Percentiles rank a stretch among this genome's conserved stretches.
These are phyloP conservation scores for Colletotrichum sp. DNA, from an alignment of 2,329 filamentous ascomycete species.

Conservation along the genomic window DNA sequence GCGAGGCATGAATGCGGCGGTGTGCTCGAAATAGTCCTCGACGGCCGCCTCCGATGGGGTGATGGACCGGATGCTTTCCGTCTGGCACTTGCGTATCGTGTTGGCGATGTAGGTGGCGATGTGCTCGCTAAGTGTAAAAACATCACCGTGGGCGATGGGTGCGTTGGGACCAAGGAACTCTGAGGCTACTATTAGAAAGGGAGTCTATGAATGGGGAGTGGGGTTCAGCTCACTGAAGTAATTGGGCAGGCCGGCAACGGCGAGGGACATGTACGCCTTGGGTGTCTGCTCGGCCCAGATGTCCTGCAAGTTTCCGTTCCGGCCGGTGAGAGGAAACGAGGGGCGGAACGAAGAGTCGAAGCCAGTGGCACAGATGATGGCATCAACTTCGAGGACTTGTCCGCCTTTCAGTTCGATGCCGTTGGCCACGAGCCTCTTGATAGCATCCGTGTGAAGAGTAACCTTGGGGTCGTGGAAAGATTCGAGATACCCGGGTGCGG, in stretches of 20 bases:
- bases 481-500: conserved; percentile 54
- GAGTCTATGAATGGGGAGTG: neutral
- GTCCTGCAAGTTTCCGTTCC: conserved; percentile 56
- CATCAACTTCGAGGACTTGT: conserved; percentile 56
- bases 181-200: conserved; percentile 24
- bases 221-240: conserved; percentile 52
- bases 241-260: conserved; percentile 57
- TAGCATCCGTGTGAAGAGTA: conserved; percentile 33
- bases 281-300: conserved; percentile 48
- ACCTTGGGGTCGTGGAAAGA: conserved; percentile 29
- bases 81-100: conserved; percentile 54
- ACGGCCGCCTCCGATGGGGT: conserved; percentile 50
- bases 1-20: conserved; percentile 55
- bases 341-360: conserved; percentile 60
- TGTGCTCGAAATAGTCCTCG: conserved; percentile 55
- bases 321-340: conserved; percentile 54
- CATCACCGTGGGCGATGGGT: conserved; percentile 54
- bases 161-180: conserved; percentile 58
- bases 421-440: conserved; percentile 50
- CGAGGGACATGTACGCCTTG: conserved; percentile 58
- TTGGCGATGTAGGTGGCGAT: conserved; percentile 57
- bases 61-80: conserved; percentile 52
- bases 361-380: conserved; percentile 62
- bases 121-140: conserved; percentile 56
- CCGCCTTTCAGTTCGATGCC: conserved; percentile 54